These are phyloP conservation scores for Phaeosphaeriaceae sp. DNA, from an alignment of 2,329 filamentous ascomycete genomes.

Conservation along the genomic window DNA sequence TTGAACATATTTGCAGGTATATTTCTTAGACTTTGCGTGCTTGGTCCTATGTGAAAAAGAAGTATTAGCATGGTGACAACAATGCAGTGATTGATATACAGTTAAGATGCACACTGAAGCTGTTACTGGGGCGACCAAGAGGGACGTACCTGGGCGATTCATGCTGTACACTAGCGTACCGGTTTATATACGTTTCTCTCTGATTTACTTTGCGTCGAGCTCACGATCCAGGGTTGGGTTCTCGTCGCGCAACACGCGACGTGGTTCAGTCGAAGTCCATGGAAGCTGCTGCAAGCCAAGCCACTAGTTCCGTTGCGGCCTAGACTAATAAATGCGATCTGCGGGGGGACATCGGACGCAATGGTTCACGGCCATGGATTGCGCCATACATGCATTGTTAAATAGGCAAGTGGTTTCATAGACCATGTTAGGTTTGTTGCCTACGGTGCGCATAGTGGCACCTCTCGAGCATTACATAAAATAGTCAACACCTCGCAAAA, in stretches of 20 bases:
- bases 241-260: conserved; percentile 4
- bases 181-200: background rate
- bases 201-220: background rate
- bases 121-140: background rate
- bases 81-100: conserved; percentile 17
- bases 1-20: conserved; percentile 60
- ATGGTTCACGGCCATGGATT: background rate
- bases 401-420: too few species aligned
- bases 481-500: too few species aligned
- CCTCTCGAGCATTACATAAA: too few species aligned
- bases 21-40: conserved; percentile 59
- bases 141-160: conserved; percentile 57
- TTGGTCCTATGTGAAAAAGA: conserved; percentile 49
- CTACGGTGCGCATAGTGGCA: too few species aligned
- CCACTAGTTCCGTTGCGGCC: background rate
- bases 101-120: conserved; percentile 28
- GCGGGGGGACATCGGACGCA: conserved; percentile 22
- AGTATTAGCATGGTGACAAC: conserved; percentile 13
- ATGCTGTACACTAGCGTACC: conserved; percentile 40
- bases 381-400: too few species aligned
- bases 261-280: background rate
- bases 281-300: conserved; percentile 1
- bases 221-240: background rate
- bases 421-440: too few species aligned
- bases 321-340: background rate